Percentiles rank a stretch among this genome's conserved stretches.
Conservation (phyloP, 306 rosid genomes). For the Lathyrus aphaca region DNA sequence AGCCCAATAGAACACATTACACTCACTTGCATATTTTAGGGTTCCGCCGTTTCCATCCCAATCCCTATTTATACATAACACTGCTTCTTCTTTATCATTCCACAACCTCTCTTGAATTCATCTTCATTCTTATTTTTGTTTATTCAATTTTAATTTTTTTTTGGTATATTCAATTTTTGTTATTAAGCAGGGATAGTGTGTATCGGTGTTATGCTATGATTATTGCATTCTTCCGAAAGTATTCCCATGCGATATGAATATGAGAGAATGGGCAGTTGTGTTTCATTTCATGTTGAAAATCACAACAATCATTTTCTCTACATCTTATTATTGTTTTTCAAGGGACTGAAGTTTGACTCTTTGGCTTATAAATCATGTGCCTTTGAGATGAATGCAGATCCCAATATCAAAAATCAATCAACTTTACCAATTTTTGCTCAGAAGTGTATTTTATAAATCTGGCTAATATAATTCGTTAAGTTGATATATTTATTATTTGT, state of each 20-base stretch:
- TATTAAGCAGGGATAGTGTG: conserved; percentile 71
- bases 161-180: background rate
- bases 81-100: too few species aligned
- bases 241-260: conserved; percentile 59
- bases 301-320: conserved; percentile 82
- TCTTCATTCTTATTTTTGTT: too few species aligned
- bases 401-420: background rate
- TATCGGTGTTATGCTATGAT: conserved; percentile 67
- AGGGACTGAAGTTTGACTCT: conserved; percentile 16
- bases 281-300: conserved; percentile 48
- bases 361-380: conserved; percentile 24
- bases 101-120: too few species aligned
- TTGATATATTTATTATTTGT: background rate
- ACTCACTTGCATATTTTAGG: too few species aligned
- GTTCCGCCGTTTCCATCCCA: too few species aligned
- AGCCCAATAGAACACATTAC: too few species aligned
- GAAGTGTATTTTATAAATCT: background rate
- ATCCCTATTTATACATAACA: too few species aligned
- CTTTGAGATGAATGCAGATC: conserved; percentile 16
- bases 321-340: background rate
- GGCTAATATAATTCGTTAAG: background rate
- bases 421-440: background rate
- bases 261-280: conserved; percentile 84
- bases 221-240: conserved; percentile 75
- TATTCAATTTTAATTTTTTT: too few species aligned